Conservation (phyloP, 1,284 basidiomycete genomes). For the Exobasidium cylindrosporum region DNA sequence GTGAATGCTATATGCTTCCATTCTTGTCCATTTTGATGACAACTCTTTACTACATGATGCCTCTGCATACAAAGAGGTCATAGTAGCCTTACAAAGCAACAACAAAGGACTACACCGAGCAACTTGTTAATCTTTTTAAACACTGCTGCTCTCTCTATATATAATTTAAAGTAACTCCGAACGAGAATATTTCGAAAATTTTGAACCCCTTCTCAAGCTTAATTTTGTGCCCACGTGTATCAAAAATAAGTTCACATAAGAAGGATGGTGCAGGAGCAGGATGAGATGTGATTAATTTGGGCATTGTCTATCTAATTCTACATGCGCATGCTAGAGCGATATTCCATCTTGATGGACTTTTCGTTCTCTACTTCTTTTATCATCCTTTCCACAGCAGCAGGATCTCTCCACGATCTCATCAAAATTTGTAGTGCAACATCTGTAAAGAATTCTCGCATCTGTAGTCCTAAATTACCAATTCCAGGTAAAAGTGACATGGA, state of each 20-base stretch:
- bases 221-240: no score
- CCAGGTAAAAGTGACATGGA: constrained; percentile 10
- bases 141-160: no score
- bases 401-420: constrained; percentile 8
- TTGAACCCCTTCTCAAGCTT: no score
- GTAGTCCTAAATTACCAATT: background rate
- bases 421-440: background rate
- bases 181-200: no score
- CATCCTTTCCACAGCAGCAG: background rate
- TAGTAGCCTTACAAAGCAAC: no score
- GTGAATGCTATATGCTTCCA: background rate
- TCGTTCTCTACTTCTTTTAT: background rate
- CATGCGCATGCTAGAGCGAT: background rate
- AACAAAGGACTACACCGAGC: no score
- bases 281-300: no score
- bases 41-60: background rate
- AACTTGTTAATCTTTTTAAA: no score
- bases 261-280: no score
- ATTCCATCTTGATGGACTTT: background rate
- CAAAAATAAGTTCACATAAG: no score
- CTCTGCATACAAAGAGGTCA: background rate
- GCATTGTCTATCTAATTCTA: no score
- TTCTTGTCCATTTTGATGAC: background rate
- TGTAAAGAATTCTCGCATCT: background rate
- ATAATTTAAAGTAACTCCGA: no score